Conservation (phyloP, 1,284 basidiomycete genomes). For the Amylostereum chailletii region DNA sequence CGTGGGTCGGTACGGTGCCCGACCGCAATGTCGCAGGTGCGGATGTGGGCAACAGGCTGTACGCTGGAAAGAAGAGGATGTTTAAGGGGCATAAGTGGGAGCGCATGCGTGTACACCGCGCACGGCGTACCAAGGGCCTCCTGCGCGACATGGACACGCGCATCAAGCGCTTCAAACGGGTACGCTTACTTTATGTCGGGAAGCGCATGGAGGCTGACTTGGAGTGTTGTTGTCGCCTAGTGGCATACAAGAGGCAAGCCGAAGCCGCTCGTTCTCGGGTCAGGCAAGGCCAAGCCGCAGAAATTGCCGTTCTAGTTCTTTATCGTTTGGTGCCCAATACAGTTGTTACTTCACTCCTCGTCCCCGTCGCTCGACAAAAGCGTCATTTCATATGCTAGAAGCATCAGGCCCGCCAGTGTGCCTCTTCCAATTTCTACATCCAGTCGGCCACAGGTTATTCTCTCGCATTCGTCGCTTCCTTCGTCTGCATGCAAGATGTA, state of each 20-base stretch:
- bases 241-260: conserved; percentile 31
- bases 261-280: conserved; percentile 7
- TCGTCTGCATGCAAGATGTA: no score
- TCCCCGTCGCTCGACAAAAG: no score
- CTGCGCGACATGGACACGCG: conserved; percentile 62
- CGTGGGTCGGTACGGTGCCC: conserved; percentile 51
- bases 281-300: conserved; percentile 5
- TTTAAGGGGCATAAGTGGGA: conserved; percentile 85
- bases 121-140: conserved; percentile 39
- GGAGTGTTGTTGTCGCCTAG: conserved; percentile 13
- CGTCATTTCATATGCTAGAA: no score
- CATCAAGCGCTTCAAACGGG: conserved; percentile 54
- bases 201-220: neutral
- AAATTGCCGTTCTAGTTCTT: conserved; percentile 17
- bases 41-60: conserved; percentile 52
- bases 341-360: no score
- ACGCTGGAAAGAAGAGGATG: conserved; percentile 68
- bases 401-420: no score
- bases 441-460: no score
- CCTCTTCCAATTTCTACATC: no score
- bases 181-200: conserved; percentile 25
- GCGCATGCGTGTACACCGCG: conserved; percentile 37
- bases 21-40: conserved; percentile 39
- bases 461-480: no score
- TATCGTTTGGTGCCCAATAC: no score